A percentile compares a stretch with the other conserved stretches of the same genome.
Conservation (phyloP, 2,329 filamentous ascomycete genomes). For the Pestalotiopsis sp. region DNA sequence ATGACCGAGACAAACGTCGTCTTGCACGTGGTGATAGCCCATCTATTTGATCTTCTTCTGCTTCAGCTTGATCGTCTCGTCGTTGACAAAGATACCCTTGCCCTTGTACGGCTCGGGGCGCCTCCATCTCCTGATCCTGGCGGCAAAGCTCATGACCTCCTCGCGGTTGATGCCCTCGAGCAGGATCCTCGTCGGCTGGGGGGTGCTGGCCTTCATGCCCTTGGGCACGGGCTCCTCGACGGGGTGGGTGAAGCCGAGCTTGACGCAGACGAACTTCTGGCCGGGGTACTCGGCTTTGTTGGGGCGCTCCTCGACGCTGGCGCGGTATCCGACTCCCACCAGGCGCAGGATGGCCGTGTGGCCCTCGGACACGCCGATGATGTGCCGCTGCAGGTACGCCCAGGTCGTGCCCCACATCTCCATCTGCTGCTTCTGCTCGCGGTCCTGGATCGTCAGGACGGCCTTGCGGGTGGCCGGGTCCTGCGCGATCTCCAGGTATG, state of each 20-base stretch:
- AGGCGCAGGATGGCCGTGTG: slow-evolving; percentile 91
- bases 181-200: slow-evolving; percentile 88
- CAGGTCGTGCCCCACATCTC: slow-evolving; percentile 96
- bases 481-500: slow-evolving; percentile 73
- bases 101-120: slow-evolving; percentile 97
- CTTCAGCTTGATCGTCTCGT: slow-evolving; percentile 97
- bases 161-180: slow-evolving; percentile 88
- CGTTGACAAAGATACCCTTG: slow-evolving; percentile 98
- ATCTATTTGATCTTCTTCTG: slow-evolving; percentile 91
- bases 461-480: slow-evolving; percentile 67
- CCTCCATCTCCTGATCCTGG: slow-evolving; percentile 85
- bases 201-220: slow-evolving; percentile 84
- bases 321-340: slow-evolving; percentile 94
- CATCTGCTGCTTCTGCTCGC: slow-evolving; percentile 71
- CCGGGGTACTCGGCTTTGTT: slow-evolving; percentile 75
- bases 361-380: slow-evolving; percentile 93
- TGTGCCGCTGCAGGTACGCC: slow-evolving; percentile 86
- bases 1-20: background rate
- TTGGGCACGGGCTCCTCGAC: slow-evolving; percentile 84
- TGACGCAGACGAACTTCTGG: slow-evolving; percentile 88
- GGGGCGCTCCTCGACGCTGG: slow-evolving; percentile 78
- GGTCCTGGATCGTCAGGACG: slow-evolving; percentile 70
- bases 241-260: slow-evolving; percentile 95
- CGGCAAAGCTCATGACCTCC: slow-evolving; percentile 87
- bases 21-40: background rate